These are phyloP conservation scores for Saccharomycopsis vini DNA, from an alignment of 805 yeast genomes.

Conservation along the genomic window DNA sequence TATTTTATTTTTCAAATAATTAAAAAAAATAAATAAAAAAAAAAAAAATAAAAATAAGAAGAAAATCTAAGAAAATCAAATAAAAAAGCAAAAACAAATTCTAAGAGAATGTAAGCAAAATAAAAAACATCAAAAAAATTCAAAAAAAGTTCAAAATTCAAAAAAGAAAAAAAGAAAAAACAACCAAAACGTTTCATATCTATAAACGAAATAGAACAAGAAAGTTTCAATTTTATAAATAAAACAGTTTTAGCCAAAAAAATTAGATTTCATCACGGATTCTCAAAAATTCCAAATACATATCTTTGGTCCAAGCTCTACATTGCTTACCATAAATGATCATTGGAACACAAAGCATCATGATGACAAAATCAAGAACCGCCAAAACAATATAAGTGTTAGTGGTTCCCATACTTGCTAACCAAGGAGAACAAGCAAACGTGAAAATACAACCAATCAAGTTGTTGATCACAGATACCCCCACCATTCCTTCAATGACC, in stretches of 20 bases:
- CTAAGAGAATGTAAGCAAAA: not conserved
- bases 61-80: not conserved
- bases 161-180: too few relatives aligned
- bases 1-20: too few relatives aligned
- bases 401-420: constrained; percentile 46
- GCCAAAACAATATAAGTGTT: constrained; percentile 56
- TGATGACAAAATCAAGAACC: constrained; percentile 48
- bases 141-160: too few relatives aligned
- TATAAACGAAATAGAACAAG: too few relatives aligned
- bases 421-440: constrained; percentile 54
- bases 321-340: constrained; percentile 51
- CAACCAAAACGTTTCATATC: too few relatives aligned
- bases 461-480: constrained; percentile 56
- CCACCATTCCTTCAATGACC: constrained; percentile 64
- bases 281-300: constrained; percentile 47
- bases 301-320: constrained; percentile 48
- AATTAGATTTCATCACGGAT: constrained; percentile 36
- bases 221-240: too few relatives aligned
- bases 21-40: too few relatives aligned
- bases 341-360: constrained; percentile 49
- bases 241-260: too few relatives aligned
- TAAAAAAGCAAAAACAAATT: not conserved
- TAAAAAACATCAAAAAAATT: too few relatives aligned
- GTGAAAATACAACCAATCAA: constrained; percentile 58
- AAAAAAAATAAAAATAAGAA: not conserved